Evolutionary conservation across 257 asterid species (phyloP), one percentile per base, ranked within the genome.

Genomic region (Galeopsis tetrahit): DNA sequence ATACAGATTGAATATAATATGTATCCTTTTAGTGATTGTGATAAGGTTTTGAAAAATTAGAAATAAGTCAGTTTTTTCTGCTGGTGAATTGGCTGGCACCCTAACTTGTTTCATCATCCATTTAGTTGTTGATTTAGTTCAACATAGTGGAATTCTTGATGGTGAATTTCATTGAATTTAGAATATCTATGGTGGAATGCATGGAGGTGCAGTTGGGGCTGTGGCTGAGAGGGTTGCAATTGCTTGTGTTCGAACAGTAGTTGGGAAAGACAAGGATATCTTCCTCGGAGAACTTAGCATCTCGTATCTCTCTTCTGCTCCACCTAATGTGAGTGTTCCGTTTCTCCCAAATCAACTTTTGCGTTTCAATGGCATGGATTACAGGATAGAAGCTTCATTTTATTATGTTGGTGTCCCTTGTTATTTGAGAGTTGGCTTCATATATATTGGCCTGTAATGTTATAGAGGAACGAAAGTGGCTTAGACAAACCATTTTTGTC

Each of bases 201-300:
- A 94, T 11, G 99, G 99, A 63, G 99, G 99, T 39, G 87, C 96
- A 2, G 94, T 91, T 72, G 97, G 82, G 6, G 80, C 93, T 66
- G 89, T 89, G 28, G 87, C 94, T 5, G 88, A 84, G 74, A 73
- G 87, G 72, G 86, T 93, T 66, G 85, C 97, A 8, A 77, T 44
- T 68, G 97, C 93, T 77, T 93, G 97, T 63, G 95, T 96, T 79
- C 81, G 93, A 81, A 91, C 98, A 46, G 85, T 91, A 7, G 90
- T 89, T 36, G 96, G 91, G 72, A 69, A 89, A 36, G 95, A 89
- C 66, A 86, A 81, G 66, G 84, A 85, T 32, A 73, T 94, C 63
- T 91, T 91, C 82, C 97, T 94, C 10, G 97, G 97, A 73, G 99
- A 91, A 81, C 83, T 88, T 59, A 79, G 90, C 80, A 77, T 89